Conservation (phyloP, 2,329 filamentous ascomycete species). For the Aspergillus felis region DNA sequence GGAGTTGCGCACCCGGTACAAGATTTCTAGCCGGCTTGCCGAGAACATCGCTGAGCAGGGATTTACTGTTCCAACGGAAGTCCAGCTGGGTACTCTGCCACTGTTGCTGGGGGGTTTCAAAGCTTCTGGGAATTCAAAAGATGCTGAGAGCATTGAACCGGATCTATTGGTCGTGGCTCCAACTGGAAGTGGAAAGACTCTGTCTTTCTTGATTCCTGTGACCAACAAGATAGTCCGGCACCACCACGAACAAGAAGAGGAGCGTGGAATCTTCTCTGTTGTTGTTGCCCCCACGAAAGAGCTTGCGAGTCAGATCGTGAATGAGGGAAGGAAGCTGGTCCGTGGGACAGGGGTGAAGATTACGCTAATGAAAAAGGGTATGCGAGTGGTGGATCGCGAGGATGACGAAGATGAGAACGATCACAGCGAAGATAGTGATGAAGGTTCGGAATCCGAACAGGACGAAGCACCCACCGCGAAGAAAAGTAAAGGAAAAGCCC, state of each 20-base stretch:
- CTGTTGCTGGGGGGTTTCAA: constrained; percentile 59
- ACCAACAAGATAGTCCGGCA: constrained; percentile 68
- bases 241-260: constrained; percentile 47
- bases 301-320: constrained; percentile 74
- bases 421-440: constrained; percentile 37
- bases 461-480: constrained; percentile 22
- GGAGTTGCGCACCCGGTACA: constrained; percentile 66
- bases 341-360: constrained; percentile 74
- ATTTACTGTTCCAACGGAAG: constrained; percentile 85
- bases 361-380: constrained; percentile 79
- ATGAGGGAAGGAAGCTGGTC: constrained; percentile 78
- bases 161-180: constrained; percentile 88
- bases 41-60: constrained; percentile 81
- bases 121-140: constrained; percentile 36
- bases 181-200: constrained; percentile 93
- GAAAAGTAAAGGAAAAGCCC: constrained; percentile 34
- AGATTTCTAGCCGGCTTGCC: constrained; percentile 67
- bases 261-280: constrained; percentile 63
- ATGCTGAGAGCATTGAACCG: constrained; percentile 41
- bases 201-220: constrained; percentile 85
- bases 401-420: constrained; percentile 37
- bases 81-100: constrained; percentile 83
- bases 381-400: constrained; percentile 58
- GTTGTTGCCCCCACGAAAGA: constrained; percentile 77
- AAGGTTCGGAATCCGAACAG: constrained; percentile 37